Conservation (phyloP, 345 rosid genomes). For the Citropsis articulata region DNA sequence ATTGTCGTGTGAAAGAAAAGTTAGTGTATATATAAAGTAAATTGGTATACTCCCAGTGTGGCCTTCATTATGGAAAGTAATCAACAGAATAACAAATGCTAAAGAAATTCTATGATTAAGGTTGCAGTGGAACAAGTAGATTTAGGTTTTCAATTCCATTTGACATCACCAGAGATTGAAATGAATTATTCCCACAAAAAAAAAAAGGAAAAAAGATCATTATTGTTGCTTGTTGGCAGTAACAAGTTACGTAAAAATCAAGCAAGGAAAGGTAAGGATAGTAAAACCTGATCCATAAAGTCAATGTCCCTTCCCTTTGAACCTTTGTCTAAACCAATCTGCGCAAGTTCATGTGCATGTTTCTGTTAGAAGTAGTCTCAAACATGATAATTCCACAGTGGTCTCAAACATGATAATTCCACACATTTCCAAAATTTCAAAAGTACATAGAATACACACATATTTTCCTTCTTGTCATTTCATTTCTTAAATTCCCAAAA, state of each 20-base stretch:
- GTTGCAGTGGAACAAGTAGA: neutral
- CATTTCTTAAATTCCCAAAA: neutral
- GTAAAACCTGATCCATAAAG: constrained; percentile 66
- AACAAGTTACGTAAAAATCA: neutral
- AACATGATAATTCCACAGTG: neutral
- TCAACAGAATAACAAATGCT: neutral
- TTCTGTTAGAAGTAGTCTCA: neutral
- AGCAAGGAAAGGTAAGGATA: neutral
- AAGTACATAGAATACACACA: neutral
- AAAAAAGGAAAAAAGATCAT: neutral
- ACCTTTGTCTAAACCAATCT: constrained; percentile 96
- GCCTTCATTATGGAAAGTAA: neutral
- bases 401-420: neutral
- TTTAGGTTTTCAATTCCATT: neutral
- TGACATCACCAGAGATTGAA: neutral
- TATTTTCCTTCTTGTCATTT: neutral
- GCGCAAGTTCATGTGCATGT: constrained; percentile 1
- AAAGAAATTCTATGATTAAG: neutral
- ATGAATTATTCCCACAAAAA: neutral
- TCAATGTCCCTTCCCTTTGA: constrained; percentile 72
- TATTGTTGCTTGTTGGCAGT: neutral
- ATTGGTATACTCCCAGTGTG: neutral
- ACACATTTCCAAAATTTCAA: neutral
- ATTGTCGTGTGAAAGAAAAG: neutral
- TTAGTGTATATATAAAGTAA: neutral